Evolutionary conservation across 1,139 yeast species (phyloP).

Genomic region (Yamadazyma aaseri): DNA sequence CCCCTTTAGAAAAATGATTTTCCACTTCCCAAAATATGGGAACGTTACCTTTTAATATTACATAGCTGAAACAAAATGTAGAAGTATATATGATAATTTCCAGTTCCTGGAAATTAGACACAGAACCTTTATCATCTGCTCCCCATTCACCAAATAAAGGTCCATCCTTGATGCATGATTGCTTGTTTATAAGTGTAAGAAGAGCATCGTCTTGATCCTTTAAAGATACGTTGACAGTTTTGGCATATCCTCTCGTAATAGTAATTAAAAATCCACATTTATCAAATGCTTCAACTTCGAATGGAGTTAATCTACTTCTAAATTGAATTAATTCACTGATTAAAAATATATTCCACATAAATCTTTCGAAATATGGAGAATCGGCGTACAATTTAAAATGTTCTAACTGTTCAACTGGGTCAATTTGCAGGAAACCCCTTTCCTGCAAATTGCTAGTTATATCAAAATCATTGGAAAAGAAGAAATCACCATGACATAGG

Average conservation of each 20-base stretch:
- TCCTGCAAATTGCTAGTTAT: slow-evolving; percentile 62
- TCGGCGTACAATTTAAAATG: slow-evolving; percentile 36
- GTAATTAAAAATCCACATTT: slow-evolving; percentile 56
- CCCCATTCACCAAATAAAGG: slow-evolving; percentile 68
- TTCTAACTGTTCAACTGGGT: background rate
- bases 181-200: slow-evolving; percentile 65
- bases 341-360: slow-evolving; percentile 67
- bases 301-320: slow-evolving; percentile 50
- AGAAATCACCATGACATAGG: slow-evolving; percentile 62
- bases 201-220: slow-evolving; percentile 38
- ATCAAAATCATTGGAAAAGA: slow-evolving; percentile 65
- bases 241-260: slow-evolving; percentile 65
- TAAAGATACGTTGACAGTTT: slow-evolving; percentile 51
- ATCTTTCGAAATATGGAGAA: slow-evolving; percentile 50
- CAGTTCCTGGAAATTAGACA: slow-evolving; percentile 64
- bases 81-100: slow-evolving; percentile 61
- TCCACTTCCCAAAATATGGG: slow-evolving; percentile 66
- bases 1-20: slow-evolving; percentile 38
- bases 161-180: slow-evolving; percentile 59
- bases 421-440: slow-evolving; percentile 30
- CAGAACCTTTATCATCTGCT: slow-evolving; percentile 69
- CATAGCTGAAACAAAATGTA: slow-evolving; percentile 53
- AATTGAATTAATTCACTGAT: slow-evolving; percentile 58
- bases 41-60: slow-evolving; percentile 64
- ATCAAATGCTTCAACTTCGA: slow-evolving; percentile 54